A percentile compares a stretch with the other conserved stretches of the same genome.
Conservation (phyloP, 1,284 basidiomycete species). For the Marasmius tenuissimus region DNA sequence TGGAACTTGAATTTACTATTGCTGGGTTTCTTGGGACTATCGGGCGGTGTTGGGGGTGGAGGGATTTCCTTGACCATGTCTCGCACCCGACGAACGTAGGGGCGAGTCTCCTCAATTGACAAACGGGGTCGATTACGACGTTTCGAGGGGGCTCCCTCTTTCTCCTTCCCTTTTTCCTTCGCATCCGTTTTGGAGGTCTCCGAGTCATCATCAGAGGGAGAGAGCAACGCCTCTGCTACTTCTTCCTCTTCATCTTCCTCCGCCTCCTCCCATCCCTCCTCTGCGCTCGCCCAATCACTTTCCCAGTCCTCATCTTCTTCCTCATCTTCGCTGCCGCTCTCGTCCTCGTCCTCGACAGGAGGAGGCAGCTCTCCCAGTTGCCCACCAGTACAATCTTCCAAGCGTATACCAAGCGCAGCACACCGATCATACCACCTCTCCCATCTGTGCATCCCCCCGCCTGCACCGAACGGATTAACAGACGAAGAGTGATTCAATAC, state of each 20-base stretch:
- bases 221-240: not conserved
- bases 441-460: slow-evolving; percentile 52
- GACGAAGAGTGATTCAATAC: not conserved
- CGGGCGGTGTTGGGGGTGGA: not conserved
- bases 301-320: not conserved
- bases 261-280: not conserved
- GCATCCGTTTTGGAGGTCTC: not conserved
- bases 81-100: not conserved
- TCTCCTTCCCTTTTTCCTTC: not conserved
- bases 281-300: slow-evolving; percentile 7
- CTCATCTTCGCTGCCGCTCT: not conserved
- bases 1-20: not conserved
- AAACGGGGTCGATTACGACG: not conserved
- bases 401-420: slow-evolving; percentile 41
- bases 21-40: not conserved
- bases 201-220: not conserved
- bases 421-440: slow-evolving; percentile 65
- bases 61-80: not conserved
- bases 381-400: slow-evolving; percentile 70
- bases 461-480: not conserved
- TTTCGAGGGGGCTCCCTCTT: not conserved
- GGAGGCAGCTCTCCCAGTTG: slow-evolving; percentile 56
- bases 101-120: not conserved
- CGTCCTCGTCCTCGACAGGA: slow-evolving; percentile 24
- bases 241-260: not conserved